Conservation (phyloP, 202 grass and related monocot species). For the Tripidium arundinaceum region DNA sequence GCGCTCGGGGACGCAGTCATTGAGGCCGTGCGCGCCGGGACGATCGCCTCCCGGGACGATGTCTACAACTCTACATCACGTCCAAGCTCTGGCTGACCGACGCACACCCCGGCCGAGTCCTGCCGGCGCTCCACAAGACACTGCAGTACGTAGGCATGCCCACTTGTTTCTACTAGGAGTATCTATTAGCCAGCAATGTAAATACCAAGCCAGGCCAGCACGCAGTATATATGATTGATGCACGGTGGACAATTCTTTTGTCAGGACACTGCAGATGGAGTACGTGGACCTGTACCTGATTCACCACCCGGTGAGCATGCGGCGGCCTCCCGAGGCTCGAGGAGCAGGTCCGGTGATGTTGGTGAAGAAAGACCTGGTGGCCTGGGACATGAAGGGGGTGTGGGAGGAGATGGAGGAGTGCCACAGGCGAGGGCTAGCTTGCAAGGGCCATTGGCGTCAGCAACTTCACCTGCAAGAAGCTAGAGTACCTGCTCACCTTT, state of each 20-base stretch:
- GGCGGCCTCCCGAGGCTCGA: neutral
- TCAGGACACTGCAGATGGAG: conserved; percentile 36
- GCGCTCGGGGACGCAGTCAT: conserved; percentile 32
- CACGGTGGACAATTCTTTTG: neutral
- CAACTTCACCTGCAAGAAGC: too few relatives aligned
- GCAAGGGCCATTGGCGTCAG: too few relatives aligned
- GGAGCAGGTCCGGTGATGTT: neutral
- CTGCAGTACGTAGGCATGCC: neutral
- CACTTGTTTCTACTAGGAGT: too few relatives aligned
- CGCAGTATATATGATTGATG: too few relatives aligned
- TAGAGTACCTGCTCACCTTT: too few relatives aligned
- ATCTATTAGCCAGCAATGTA: too few relatives aligned
- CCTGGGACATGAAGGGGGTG: conserved; percentile 20
- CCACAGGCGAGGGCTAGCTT: too few relatives aligned
- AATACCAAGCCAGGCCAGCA: too few relatives aligned
- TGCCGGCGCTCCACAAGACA: conserved; percentile 20
- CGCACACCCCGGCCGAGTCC: conserved; percentile 21
- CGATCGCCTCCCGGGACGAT: conserved; percentile 34
- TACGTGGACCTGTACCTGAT: conserved; percentile 53
- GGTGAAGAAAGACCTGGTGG: neutral
- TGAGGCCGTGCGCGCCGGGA: conserved; percentile 12
- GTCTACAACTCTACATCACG: conserved; percentile 52
- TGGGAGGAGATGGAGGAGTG: too few relatives aligned
- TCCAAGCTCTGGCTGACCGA: conserved; percentile 56
- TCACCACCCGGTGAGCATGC: conserved; percentile 30